phyloP scores from a whole-genome alignment of 2,329 filamentous ascomycete genomes.

The Colletotrichum sansevieriae region DNA sequence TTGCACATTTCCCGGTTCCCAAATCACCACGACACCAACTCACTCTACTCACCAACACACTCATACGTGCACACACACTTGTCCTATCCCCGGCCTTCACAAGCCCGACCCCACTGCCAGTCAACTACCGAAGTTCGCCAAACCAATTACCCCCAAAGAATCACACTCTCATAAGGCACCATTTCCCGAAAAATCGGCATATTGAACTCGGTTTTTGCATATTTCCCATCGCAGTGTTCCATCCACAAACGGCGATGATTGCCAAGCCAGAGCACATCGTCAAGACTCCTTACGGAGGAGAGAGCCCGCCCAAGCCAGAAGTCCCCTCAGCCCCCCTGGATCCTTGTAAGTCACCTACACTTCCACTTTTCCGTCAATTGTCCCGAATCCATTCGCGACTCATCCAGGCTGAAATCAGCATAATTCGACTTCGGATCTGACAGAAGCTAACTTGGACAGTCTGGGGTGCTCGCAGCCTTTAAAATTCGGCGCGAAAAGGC shows the following conservation, averaged over 20 bases:
- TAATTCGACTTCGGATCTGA: not conserved
- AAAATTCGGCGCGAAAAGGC: not conserved
- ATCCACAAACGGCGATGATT: slow-evolving; percentile 21
- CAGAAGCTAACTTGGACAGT: slow-evolving; percentile 11
- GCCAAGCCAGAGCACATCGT: slow-evolving; percentile 14
- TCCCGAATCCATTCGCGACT: not conserved
- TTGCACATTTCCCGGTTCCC: not conserved
- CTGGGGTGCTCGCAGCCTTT: slow-evolving; percentile 13
- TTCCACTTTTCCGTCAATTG: slow-evolving; percentile 8
- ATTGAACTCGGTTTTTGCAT: not conserved
- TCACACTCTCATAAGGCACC: not conserved
- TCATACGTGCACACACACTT: not conserved
- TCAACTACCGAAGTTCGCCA: not conserved
- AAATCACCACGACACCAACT: slow-evolving; percentile 7
- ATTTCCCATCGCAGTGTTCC: not conserved
- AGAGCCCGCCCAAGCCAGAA: slow-evolving; percentile 13
- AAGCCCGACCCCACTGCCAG: not conserved
- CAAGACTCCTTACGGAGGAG: slow-evolving; percentile 15
- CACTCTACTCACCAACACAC: not conserved
- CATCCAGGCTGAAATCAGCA: not conserved
- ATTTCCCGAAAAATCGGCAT: slow-evolving; percentile 1
- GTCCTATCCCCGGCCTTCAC: not conserved
- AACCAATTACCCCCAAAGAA: slow-evolving; percentile 9
- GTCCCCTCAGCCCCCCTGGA: slow-evolving; percentile 23
- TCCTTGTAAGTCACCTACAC: slow-evolving; percentile 22